phyloP scores from a whole-genome alignment of 2,329 filamentous ascomycete species.

The Celoporthe dispersa region DNA sequence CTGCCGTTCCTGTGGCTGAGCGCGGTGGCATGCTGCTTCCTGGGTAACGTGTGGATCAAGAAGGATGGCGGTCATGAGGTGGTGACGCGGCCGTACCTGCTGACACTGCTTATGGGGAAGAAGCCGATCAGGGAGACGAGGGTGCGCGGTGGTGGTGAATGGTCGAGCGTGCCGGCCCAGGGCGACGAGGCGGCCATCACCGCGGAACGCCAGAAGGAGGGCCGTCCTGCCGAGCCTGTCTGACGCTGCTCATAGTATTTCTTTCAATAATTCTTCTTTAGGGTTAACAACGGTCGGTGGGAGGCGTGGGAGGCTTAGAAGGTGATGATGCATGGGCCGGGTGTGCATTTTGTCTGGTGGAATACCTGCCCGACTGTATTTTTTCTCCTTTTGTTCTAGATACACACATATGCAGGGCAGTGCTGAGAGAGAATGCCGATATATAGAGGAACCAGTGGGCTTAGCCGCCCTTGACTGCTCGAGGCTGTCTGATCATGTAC shows the following conservation, averaged over 20 bases:
- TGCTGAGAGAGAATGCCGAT: neutral
- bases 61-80: conserved; percentile 36
- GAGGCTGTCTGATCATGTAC: conserved; percentile 37
- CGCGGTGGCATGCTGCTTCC: conserved; percentile 35
- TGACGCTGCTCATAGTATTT: neutral
- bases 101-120: conserved; percentile 30
- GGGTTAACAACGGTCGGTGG: neutral
- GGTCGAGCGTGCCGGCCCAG: neutral
- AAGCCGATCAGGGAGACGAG: conserved; percentile 30
- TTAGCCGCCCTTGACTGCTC: neutral
- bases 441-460: neutral
- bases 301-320: neutral
- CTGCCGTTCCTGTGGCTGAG: conserved; percentile 58
- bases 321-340: neutral
- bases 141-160: conserved; percentile 22
- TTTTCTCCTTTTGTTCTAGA: neutral
- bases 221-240: neutral
- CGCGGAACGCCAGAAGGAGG: neutral
- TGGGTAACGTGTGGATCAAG: conserved; percentile 42
- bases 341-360: neutral
- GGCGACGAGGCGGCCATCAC: conserved; percentile 6
- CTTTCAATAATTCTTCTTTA: too few relatives aligned
- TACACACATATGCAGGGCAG: neutral
- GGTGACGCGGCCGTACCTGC: conserved; percentile 33
- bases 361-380: neutral